Evolutionary conservation across 495 filamentous ascomycete genomes (phyloP).

Genomic region (Pseudevernia furfuracea): DNA sequence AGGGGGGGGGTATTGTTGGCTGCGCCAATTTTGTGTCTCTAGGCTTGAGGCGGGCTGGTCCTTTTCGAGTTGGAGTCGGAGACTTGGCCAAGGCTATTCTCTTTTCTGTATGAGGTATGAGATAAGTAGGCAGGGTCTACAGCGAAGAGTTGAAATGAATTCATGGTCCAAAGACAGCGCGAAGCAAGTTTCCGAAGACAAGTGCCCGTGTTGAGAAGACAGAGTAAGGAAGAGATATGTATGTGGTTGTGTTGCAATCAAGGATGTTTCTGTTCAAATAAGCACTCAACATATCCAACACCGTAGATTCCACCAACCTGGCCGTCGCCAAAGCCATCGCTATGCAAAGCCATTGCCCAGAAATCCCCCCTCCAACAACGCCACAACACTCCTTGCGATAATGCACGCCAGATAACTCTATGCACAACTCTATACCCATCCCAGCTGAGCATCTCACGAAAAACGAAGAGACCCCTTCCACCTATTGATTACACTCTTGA

Average conservation of each 20-base stretch:
- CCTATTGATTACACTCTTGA: conserved; percentile 47
- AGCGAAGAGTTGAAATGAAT: neutral
- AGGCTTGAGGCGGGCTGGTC: neutral
- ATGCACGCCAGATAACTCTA: neutral
- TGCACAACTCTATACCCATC: neutral
- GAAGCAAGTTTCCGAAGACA: neutral
- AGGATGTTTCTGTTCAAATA: too few species aligned
- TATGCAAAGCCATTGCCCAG: neutral
- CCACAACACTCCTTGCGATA: neutral
- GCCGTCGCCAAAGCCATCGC: neutral
- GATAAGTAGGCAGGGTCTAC: neutral
- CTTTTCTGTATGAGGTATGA: neutral
- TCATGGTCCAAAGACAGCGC: neutral
- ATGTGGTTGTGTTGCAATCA: neutral
- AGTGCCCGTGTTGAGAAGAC: neutral
- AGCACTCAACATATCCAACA: neutral
- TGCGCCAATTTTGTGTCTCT: neutral
- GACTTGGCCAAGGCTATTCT: neutral
- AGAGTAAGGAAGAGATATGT: neutral
- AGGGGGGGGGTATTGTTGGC: neutral
- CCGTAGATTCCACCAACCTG: neutral
- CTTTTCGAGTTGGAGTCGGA: neutral
- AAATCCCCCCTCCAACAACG: neutral
- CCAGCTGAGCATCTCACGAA: neutral
- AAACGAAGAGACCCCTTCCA: conserved; percentile 51